These are phyloP conservation scores for Venturia aucupariae DNA, from an alignment of 2,329 filamentous ascomycete species.

Conservation along the genomic window DNA sequence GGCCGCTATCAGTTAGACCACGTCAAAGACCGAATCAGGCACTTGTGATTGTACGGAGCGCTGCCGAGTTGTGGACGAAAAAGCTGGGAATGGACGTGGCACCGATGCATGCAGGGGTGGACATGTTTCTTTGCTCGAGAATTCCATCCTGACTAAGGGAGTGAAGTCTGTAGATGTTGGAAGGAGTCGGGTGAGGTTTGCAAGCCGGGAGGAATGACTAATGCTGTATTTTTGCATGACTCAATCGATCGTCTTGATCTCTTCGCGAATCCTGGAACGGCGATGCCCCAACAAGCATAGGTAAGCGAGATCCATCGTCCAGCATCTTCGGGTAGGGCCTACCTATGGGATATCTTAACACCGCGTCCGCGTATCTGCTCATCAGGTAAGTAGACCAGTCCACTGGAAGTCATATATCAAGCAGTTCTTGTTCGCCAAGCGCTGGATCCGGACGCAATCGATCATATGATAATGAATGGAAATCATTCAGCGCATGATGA, in stretches of 20 bases:
- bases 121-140: neutral
- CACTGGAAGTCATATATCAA: too few species aligned
- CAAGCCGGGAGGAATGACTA: neutral
- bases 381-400: too few species aligned
- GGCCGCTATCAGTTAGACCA: conserved; percentile 1
- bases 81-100: neutral
- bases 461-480: too few species aligned
- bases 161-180: neutral
- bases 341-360: neutral
- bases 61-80: neutral
- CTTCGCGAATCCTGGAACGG: neutral
- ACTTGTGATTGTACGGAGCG: neutral
- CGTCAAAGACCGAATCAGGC: neutral
- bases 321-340: neutral
- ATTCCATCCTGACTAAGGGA: neutral
- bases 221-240: conserved; percentile 8
- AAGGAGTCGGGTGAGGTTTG: neutral
- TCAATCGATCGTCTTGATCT: neutral
- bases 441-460: too few species aligned
- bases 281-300: neutral
- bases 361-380: too few species aligned
- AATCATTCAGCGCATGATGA: too few species aligned
- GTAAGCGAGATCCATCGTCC: neutral
- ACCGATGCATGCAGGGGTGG: neutral
- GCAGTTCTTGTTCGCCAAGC: too few species aligned